A percentile compares a stretch with the other conserved stretches of the same genome.
Evolutionary conservation across 371 early-diverging fungal species (phyloP).

Genomic region (Syncephalastrum monosporum): DNA sequence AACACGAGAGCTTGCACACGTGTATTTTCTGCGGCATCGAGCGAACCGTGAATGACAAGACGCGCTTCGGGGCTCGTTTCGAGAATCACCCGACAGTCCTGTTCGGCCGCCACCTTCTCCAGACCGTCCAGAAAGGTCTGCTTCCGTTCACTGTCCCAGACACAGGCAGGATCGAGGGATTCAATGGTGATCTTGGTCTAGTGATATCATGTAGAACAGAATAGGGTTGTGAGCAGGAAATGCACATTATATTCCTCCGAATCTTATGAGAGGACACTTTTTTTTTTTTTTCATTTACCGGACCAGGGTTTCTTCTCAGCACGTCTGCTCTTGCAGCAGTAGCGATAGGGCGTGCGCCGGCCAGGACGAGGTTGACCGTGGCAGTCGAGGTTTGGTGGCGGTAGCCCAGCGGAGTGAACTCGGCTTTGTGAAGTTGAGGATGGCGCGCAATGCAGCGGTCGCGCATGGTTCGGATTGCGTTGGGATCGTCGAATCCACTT

Average conservation of each 20-base stretch:
- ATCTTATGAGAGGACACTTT: too few species aligned
- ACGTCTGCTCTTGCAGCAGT: constrained; percentile 17
- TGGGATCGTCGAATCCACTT: constrained; percentile 7
- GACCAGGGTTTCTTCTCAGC: constrained; percentile 16
- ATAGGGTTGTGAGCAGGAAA: too few species aligned
- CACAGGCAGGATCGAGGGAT: constrained; percentile 12
- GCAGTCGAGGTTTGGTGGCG: constrained; percentile 1
- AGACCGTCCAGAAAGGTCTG: constrained; percentile 6
- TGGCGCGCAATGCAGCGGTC: constrained; percentile 17
- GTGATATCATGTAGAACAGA: neutral
- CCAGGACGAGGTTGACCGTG: constrained; percentile 15
- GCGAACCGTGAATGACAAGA: constrained; percentile 24
- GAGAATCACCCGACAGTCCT: constrained; percentile 6
- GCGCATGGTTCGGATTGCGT: constrained; percentile 11
- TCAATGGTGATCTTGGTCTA: constrained; percentile 12
- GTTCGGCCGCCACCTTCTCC: constrained; percentile 13
- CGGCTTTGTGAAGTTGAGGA: constrained; percentile 10
- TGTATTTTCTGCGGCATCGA: constrained; percentile 27
- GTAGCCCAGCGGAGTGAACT: constrained; percentile 8
- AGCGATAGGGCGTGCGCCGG: constrained; percentile 11
- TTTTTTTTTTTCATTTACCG: constrained; percentile 10
- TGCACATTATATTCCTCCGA: too few species aligned
- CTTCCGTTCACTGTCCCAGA: constrained; percentile 4
- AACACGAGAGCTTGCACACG: constrained; percentile 30
- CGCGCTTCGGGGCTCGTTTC: constrained; percentile 9